These are phyloP conservation scores for Sugiyamaella sp. DNA, from an alignment of 1,139 yeast genomes.

Conservation along the genomic window DNA sequence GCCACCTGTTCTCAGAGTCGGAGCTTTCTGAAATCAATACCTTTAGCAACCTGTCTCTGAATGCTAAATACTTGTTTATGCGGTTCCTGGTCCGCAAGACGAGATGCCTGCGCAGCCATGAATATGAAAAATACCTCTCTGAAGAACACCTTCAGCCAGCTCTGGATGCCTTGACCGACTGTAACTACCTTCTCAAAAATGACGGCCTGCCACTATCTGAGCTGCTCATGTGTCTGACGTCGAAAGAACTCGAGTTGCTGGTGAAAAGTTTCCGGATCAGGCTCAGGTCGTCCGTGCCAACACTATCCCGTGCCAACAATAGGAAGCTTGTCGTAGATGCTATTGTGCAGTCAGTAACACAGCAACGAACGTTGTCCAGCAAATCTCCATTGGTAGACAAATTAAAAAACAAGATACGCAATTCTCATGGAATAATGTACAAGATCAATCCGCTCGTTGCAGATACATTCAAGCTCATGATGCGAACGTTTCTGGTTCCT, in stretches of 20 bases:
- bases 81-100: slow-evolving; percentile 24
- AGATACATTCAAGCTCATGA: slow-evolving; percentile 18
- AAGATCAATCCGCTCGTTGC: slow-evolving; percentile 20
- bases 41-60: slow-evolving; percentile 7
- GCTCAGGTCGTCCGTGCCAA: slow-evolving; percentile 6
- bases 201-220: slow-evolving; percentile 14
- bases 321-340: slow-evolving; percentile 2
- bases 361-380: slow-evolving; percentile 15
- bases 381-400: slow-evolving; percentile 14
- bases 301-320: slow-evolving; percentile 11
- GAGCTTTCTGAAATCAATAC: slow-evolving; percentile 14
- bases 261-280: slow-evolving; percentile 13
- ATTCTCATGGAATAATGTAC: slow-evolving; percentile 19
- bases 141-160: slow-evolving; percentile 11
- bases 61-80: slow-evolving; percentile 21
- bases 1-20: slow-evolving; percentile 14
- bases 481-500: slow-evolving; percentile 22
- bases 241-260: slow-evolving; percentile 16
- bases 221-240: slow-evolving; percentile 4
- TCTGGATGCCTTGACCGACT: slow-evolving; percentile 10
- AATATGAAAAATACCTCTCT: slow-evolving; percentile 20
- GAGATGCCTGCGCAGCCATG: slow-evolving; percentile 20
- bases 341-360: slow-evolving; percentile 6
- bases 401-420: slow-evolving; percentile 12
- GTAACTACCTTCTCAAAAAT: background rate